These are phyloP conservation scores for Quercus alba DNA, from an alignment of 306 rosid species.

Conservation along the genomic window DNA sequence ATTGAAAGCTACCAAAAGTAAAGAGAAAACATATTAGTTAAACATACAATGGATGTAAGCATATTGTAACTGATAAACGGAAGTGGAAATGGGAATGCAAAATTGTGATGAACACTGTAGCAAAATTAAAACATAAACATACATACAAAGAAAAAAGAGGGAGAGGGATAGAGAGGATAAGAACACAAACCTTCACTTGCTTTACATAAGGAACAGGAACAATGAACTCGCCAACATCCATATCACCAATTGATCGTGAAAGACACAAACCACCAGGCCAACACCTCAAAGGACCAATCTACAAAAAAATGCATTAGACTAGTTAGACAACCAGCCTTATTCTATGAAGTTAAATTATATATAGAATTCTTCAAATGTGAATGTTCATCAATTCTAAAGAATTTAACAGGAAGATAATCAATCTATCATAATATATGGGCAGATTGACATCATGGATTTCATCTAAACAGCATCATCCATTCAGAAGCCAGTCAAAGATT, in stretches of 20 bases:
- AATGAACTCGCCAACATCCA: conserved; percentile 93
- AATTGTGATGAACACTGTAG: not conserved
- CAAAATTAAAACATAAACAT: not conserved
- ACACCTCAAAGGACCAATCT: conserved; percentile 99
- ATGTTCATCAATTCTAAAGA: not conserved
- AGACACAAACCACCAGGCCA: conserved; percentile 99
- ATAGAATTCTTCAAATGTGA: conserved; percentile 8
- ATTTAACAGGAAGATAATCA: not conserved
- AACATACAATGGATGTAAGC: not conserved
- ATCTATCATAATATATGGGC: conserved; percentile 13
- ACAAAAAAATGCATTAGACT: conserved; percentile 7
- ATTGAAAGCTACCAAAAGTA: not conserved
- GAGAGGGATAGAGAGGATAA: not conserved
- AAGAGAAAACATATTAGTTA: not conserved
- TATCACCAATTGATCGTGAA: conserved; percentile 93
- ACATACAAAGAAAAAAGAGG: not conserved
- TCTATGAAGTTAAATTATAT: not conserved
- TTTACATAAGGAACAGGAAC: conserved; percentile 96
- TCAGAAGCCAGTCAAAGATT: not conserved
- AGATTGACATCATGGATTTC: conserved; percentile 2
- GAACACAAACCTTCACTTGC: conserved; percentile 86
- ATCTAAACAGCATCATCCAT: not conserved
- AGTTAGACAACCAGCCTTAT: not conserved
- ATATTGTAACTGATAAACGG: not conserved
- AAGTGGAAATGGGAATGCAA: not conserved